These are phyloP conservation scores for Mycena citricolor DNA, from an alignment of 1,284 basidiomycete genomes.

Conservation along the genomic window DNA sequence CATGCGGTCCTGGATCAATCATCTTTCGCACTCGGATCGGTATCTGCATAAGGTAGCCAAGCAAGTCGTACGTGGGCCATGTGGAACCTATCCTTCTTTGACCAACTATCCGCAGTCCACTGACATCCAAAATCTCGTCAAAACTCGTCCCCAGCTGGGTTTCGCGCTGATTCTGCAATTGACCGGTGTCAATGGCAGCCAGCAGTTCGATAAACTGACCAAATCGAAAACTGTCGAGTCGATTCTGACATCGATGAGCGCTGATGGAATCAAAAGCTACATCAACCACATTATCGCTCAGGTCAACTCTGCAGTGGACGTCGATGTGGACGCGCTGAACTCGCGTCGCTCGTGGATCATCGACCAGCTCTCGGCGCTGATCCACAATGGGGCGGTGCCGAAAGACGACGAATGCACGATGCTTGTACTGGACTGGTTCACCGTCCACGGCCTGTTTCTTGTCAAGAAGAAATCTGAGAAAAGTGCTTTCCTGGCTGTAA, in stretches of 20 bases:
- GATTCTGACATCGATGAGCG: slow-evolving; percentile 77
- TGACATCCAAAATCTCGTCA: slow-evolving; percentile 75
- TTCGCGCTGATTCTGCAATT: slow-evolving; percentile 86
- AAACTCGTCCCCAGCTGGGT: slow-evolving; percentile 77
- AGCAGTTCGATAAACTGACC: slow-evolving; percentile 90
- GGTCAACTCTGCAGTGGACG: slow-evolving; percentile 42
- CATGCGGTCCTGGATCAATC: slow-evolving; percentile 96
- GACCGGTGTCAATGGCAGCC: slow-evolving; percentile 82
- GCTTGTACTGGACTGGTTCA: slow-evolving; percentile 78
- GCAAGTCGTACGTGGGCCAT: slow-evolving; percentile 59
- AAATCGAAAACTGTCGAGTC: slow-evolving; percentile 92
- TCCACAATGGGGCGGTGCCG: slow-evolving; percentile 80
- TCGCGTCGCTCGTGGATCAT: slow-evolving; percentile 77
- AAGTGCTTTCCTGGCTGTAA: slow-evolving; percentile 58
- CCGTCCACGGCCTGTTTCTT: slow-evolving; percentile 82
- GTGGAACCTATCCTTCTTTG: background rate
- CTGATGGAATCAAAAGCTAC: slow-evolving; percentile 77
- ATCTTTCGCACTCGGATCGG: slow-evolving; percentile 84
- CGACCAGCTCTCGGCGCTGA: slow-evolving; percentile 80
- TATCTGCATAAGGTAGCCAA: slow-evolving; percentile 87
- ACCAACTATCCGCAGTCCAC: slow-evolving; percentile 49
- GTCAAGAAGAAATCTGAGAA: slow-evolving; percentile 75
- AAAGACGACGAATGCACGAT: slow-evolving; percentile 81
- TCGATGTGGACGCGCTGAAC: slow-evolving; percentile 48
- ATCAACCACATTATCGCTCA: slow-evolving; percentile 71